Conservation (phyloP, 495 filamentous ascomycete genomes). For the Gamarada debralockiae region DNA sequence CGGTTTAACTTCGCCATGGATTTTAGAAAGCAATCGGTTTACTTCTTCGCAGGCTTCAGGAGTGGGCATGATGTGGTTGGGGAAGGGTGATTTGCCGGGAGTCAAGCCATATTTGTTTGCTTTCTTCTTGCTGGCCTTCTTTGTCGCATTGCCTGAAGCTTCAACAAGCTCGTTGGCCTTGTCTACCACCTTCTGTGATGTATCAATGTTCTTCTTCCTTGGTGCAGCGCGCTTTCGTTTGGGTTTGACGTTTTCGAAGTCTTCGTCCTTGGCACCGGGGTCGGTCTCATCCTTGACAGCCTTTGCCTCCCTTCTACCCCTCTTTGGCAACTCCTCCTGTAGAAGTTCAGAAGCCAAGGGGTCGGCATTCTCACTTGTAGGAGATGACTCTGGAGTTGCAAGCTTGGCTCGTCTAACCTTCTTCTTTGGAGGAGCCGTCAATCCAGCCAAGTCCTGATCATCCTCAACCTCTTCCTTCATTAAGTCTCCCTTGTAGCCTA, state of each 20-base stretch:
- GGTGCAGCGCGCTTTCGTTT: neutral
- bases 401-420: neutral
- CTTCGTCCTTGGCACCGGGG: neutral
- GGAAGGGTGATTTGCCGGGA: constrained; percentile 60
- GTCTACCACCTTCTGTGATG: neutral
- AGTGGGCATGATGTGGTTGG: constrained; percentile 64
- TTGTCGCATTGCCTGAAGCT: neutral
- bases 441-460: neutral
- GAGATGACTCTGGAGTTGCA: neutral
- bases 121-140: constrained; percentile 24
- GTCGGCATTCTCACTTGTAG: neutral
- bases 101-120: constrained; percentile 44
- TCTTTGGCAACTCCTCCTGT: neutral
- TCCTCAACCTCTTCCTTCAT: neutral
- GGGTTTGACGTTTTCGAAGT: neutral
- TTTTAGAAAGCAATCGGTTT: constrained; percentile 57
- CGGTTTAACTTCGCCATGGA: constrained; percentile 61
- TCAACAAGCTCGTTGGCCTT: constrained; percentile 5
- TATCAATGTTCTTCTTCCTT: neutral
- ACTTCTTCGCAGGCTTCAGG: constrained; percentile 70
- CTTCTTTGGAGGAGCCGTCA: neutral
- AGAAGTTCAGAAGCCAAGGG: neutral
- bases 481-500: constrained; percentile 25
- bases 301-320: neutral
- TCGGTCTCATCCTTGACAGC: neutral